Evolutionary conservation across 306 rosid species (phyloP), one percentile per base, ranked within the genome.

Genomic region (Glycyrrhiza uralensis): DNA sequence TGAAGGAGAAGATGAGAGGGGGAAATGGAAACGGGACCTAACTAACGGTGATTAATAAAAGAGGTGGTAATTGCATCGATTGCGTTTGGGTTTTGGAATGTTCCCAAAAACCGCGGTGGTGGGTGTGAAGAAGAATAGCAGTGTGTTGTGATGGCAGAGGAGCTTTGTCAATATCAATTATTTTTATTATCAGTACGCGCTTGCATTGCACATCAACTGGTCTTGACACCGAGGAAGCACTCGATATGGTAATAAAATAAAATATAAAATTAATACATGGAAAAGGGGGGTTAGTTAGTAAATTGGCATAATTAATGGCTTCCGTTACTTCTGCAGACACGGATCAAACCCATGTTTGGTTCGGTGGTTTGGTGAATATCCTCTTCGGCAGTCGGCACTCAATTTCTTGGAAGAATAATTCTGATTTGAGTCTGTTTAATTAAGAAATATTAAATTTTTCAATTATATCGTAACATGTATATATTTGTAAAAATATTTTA

Each of bases 181-280:
- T 42, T 29, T 10, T 35, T 38, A n/a, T 6, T 42, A n/a, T 18
- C 6, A 22, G 45, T 32, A 71, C 68, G 82, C 81, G 76, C 32
- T 35, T n/a, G n/a, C n/a, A n/a, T 41, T 29, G 66, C 17, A 77
- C 39, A 20, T 42, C 4, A 9, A 17, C 29, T 36, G 8, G 46
- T 49, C n/a, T n/a, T n/a, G n/a, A n/a, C 23, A 49, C 52, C n/a
- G 65, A 42, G 41, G 67, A 19, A 65, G 45, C 74, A 42, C 66
- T 19, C 49, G 24, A 54, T 64, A 18, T 72, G 47, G 57, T 62
- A 28, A 30, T 50, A 22, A 44, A 39, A 55, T 13, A 15, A 46
- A 56, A 55, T 55, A 24, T 12, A 44, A 52, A 4, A 10, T 24
- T 19, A n/a, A 24, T 20, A 7, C 6, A 65, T 2, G 29, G 71